phyloP scores from a whole-genome alignment of 208 protist genomes.

The Leishmania guyanensis region DNA sequence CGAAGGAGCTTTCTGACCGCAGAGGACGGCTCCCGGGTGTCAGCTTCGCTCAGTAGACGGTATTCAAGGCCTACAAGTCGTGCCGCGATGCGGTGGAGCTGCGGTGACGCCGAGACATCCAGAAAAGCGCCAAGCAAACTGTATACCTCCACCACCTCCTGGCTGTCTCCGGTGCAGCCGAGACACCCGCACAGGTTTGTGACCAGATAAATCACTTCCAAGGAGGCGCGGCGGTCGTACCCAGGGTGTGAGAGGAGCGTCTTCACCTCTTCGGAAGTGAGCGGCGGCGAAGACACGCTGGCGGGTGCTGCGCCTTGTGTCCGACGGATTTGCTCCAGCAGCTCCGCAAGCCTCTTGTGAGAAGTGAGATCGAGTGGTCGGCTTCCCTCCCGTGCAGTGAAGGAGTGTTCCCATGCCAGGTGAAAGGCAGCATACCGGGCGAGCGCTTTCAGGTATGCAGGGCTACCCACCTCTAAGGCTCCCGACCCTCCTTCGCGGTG shows the following conservation, averaged over 20 bases:
- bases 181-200: slow-evolving; percentile 5
- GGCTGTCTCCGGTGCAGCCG: slow-evolving; percentile 6
- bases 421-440: slow-evolving; percentile 11
- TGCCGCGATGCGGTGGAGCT: slow-evolving; percentile 3
- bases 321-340: neutral
- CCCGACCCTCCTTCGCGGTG: neutral
- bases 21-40: neutral
- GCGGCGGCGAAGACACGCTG: neutral
- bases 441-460: neutral
- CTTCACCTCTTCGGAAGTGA: neutral
- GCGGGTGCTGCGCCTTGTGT: neutral
- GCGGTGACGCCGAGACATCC: slow-evolving; percentile 1
- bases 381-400: neutral
- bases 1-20: neutral
- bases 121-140: neutral
- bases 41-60: slow-evolving; percentile 8
- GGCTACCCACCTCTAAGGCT: neutral
- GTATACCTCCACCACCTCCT: slow-evolving; percentile 11
- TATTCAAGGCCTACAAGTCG: slow-evolving; percentile 9
- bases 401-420: slow-evolving; percentile 1
- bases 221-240: slow-evolving; percentile 2
- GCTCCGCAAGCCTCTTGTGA: neutral
- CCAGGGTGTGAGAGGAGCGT: slow-evolving; percentile 1
- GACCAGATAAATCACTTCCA: slow-evolving; percentile 13
- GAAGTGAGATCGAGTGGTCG: neutral